Base-by-base conservation (phyloP, 2,329 filamentous ascomycete genomes). In the Didymella pinodella region DNA sequence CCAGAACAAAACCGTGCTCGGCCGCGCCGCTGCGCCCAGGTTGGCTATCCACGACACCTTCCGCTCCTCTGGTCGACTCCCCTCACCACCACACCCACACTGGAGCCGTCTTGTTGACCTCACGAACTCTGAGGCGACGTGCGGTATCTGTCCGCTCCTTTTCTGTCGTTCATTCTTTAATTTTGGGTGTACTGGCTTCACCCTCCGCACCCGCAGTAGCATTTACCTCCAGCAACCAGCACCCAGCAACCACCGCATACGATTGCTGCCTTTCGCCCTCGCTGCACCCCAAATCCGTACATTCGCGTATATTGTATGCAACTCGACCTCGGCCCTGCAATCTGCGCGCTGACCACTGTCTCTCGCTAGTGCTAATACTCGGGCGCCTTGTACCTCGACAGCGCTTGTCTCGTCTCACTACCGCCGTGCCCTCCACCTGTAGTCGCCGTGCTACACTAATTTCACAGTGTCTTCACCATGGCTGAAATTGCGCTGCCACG, bases 321-420 rank as follows among this genome's bases (percentile, higher is more conserved):
- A 57, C n/a, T 48, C 57, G 34, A 41, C 47, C 54, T 50, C 53
- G 54, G 38, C 40, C 55, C 64, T 67, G 57, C 65, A 64, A 63
- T 68, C 62, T 67, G 62, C 64, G 56, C 73, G 71, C 72, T 76
- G 70, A 75, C 70, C 43, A 43, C 57, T 57, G 59, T 67, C 53
- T 57, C 64, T 65, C 62, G 41, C 62, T 54, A 61, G 52, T 62
- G 72, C 69, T 72, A 72, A 72, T 75, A 68, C 59, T 68, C 65
- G 41, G 66, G 60, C 72, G 58, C 66, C 52, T 69, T 74, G 72
- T 74, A 71, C 71, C 64, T 69, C 65, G 65, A 67, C 57, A 72
- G 74, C 74, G 74, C 74, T 73, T 76, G 74, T 75, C 75, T 75
- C 74, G 73, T 75, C 74, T 72, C 59, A 65, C 70, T 69, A 62